These are phyloP conservation scores for Agroathelia rolfsii DNA, from an alignment of 1,284 basidiomycete species.

Conservation along the genomic window DNA sequence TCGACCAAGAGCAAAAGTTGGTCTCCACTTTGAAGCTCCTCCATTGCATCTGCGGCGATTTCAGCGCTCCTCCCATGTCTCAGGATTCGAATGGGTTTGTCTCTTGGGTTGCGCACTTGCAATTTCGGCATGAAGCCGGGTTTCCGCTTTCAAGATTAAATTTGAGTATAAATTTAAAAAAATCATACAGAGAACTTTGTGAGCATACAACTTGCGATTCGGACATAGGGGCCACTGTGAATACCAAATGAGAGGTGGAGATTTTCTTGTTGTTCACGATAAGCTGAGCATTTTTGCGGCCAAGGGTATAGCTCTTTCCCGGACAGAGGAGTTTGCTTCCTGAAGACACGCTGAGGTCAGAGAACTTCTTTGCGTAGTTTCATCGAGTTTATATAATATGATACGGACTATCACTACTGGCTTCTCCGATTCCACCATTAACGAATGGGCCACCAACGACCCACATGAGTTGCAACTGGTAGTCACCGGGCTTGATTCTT, in stretches of 20 bases:
- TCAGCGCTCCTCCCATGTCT: conserved; percentile 19
- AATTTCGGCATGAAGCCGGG: conserved; percentile 31
- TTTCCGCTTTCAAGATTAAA: conserved; percentile 22
- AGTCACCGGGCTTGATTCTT: no score
- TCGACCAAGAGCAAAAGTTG: not conserved
- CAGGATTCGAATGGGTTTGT: conserved; percentile 30
- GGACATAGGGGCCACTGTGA: conserved; percentile 40
- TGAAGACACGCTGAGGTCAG: no score
- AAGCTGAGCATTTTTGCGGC: conserved; percentile 43
- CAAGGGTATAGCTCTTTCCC: conserved; percentile 38
- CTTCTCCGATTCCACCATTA: no score
- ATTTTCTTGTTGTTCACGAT: conserved; percentile 49
- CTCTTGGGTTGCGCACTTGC: conserved; percentile 34
- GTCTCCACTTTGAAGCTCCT: conserved; percentile 7
- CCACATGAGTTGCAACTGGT: no score
- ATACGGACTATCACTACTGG: no score
- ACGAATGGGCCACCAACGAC: no score
- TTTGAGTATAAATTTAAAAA: conserved; percentile 1
- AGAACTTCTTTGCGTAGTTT: no score
- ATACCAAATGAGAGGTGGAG: conserved; percentile 45
- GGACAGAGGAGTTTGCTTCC: conserved; percentile 56
- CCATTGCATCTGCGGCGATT: conserved; percentile 12
- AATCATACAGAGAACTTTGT: conserved; percentile 11
- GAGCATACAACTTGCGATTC: conserved; percentile 46
- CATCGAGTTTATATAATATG: no score